Evolutionary conservation across 345 rosid species (phyloP).

Genomic region (Punica granatum): DNA sequence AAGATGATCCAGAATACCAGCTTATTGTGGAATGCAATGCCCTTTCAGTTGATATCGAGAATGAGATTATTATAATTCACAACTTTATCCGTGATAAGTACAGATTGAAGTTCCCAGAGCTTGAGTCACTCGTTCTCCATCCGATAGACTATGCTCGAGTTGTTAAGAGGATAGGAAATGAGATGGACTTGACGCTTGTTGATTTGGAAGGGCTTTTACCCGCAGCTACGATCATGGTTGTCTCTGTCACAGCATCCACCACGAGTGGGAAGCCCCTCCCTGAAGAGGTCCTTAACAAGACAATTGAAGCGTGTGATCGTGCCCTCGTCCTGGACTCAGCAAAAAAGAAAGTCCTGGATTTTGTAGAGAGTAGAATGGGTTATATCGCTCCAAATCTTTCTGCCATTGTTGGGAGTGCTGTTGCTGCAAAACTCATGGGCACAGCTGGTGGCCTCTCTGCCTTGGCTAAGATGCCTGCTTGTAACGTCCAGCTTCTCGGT

Average conservation of each 20-base stretch:
- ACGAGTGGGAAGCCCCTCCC: slow-evolving; percentile 90
- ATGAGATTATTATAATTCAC: slow-evolving; percentile 80
- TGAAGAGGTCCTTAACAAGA: slow-evolving; percentile 75
- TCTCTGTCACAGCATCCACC: slow-evolving; percentile 87
- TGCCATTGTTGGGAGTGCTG: slow-evolving; percentile 89
- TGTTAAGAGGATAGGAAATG: slow-evolving; percentile 84
- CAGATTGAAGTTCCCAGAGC: slow-evolving; percentile 81
- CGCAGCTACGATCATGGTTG: slow-evolving; percentile 85
- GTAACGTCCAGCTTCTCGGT: slow-evolving; percentile 91
- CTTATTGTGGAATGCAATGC: slow-evolving; percentile 86
- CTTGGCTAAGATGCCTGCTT: slow-evolving; percentile 95
- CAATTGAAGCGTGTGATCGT: slow-evolving; percentile 78
- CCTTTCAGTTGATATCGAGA: slow-evolving; percentile 83
- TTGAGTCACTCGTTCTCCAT: slow-evolving; percentile 81
- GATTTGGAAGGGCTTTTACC: slow-evolving; percentile 86
- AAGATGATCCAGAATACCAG: slow-evolving; percentile 93
- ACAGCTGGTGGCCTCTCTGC: slow-evolving; percentile 93
- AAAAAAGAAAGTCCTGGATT: slow-evolving; percentile 86
- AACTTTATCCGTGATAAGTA: slow-evolving; percentile 88
- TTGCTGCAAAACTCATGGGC: slow-evolving; percentile 96
- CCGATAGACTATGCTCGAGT: slow-evolving; percentile 93
- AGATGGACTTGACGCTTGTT: slow-evolving; percentile 79
- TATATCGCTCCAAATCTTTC: slow-evolving; percentile 94
- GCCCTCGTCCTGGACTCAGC: slow-evolving; percentile 74
- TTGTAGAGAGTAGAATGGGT: slow-evolving; percentile 94